Conservation (phyloP, 805 yeast species). For the Saturnispora diversa region DNA sequence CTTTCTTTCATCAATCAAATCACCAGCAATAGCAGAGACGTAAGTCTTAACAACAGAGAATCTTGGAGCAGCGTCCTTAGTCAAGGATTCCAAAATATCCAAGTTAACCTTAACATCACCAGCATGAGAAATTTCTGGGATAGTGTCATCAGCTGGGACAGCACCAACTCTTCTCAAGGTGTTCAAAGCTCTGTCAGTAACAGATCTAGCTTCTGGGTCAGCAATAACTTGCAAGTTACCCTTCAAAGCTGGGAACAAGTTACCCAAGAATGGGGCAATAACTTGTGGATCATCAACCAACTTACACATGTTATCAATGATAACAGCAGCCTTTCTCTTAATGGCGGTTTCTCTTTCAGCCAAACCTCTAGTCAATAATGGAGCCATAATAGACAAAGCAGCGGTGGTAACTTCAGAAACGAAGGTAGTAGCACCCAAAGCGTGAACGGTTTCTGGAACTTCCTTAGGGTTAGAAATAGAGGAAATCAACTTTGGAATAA, state of each 20-base stretch:
- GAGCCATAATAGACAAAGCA: conserved; percentile 98
- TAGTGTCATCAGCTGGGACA: conserved; percentile 77
- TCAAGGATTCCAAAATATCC: conserved; percentile 67
- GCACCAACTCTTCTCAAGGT: conserved; percentile 99
- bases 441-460: conserved; percentile 98
- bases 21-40: conserved; percentile 97
- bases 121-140: conserved; percentile 98
- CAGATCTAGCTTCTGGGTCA: conserved; percentile 99
- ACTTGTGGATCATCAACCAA: conserved; percentile 99
- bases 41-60: conserved; percentile 71
- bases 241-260: conserved; percentile 93
- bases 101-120: conserved; percentile 91
- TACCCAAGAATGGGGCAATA: conserved; percentile 97
- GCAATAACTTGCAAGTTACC: conserved; percentile 93
- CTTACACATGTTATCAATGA: conserved; percentile 99
- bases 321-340: conserved; percentile 99
- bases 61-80: conserved; percentile 64
- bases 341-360: conserved; percentile 99
- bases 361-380: conserved; percentile 97
- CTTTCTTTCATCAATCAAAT: conserved; percentile 95
- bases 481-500: conserved; percentile 93
- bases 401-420: conserved; percentile 99
- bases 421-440: conserved; percentile 98
- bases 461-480: conserved; percentile 96
- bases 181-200: conserved; percentile 92